A percentile compares a stretch with the other conserved stretches of the same genome.
These are phyloP conservation scores for Penicillium alfredii DNA, from an alignment of 495 filamentous ascomycete species.

Conservation along the genomic window DNA sequence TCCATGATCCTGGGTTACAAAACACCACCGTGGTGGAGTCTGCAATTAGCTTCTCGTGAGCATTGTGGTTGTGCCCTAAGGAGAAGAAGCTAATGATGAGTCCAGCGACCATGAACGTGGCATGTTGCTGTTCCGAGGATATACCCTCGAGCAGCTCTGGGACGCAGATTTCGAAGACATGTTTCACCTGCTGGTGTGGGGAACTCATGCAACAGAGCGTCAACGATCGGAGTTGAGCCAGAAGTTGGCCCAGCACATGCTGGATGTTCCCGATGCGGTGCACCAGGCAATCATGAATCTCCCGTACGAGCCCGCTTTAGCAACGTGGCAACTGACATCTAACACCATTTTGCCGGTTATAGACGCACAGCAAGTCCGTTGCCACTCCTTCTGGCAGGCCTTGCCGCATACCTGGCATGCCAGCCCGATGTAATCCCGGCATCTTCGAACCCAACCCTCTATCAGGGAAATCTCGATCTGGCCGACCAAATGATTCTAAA, in stretches of 20 bases:
- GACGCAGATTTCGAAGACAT: conserved; percentile 34
- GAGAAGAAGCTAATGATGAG: no score
- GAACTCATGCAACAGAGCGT: conserved; percentile 16
- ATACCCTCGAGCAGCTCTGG: conserved; percentile 30
- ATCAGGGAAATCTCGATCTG: conserved; percentile 18
- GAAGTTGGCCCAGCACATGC: conserved; percentile 22
- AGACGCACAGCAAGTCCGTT: conserved; percentile 24
- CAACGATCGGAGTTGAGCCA: conserved; percentile 21
- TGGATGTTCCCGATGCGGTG: conserved; percentile 22
- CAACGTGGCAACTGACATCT: no score
- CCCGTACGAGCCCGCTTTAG: conserved; percentile 30
- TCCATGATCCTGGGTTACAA: conserved; percentile 49
- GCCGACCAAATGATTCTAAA: conserved; percentile 24
- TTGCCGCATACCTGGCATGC: conserved; percentile 27
- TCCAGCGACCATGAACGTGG: conserved; percentile 27
- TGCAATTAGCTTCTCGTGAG: conserved; percentile 47
- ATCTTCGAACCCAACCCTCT: conserved; percentile 17
- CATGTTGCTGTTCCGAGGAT: conserved; percentile 29
- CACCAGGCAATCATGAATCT: conserved; percentile 18
- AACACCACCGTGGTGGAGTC: conserved; percentile 49
- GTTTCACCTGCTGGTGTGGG: conserved; percentile 34
- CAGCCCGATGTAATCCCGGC: conserved; percentile 21
- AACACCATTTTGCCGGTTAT: no score
- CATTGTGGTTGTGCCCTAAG: no score
- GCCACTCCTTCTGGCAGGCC: conserved; percentile 27